Percentiles rank a stretch among this genome's conserved stretches.
phyloP scores from a whole-genome alignment of 768 basidiomycete species.

The Boletus patriciae region DNA sequence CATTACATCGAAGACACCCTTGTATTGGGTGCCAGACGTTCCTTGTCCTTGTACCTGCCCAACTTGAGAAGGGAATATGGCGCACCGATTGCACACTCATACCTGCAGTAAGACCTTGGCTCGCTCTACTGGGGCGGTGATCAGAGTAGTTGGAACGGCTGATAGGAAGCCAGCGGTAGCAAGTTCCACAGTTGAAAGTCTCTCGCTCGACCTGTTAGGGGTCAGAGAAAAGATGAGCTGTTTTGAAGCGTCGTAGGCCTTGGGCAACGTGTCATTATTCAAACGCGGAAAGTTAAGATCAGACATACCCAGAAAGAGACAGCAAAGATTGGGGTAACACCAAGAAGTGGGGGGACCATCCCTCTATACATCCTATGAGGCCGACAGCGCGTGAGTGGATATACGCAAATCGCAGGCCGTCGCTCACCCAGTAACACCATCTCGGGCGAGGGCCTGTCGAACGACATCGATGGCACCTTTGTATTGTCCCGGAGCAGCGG shows the following conservation, averaged over 20 bases:
- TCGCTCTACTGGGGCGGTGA: conserved; percentile 95
- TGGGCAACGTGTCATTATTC: conserved; percentile 10
- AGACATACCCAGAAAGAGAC: conserved; percentile 88
- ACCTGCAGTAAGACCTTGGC: conserved; percentile 96
- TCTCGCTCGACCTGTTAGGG: conserved; percentile 67
- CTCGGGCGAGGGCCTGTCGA: conserved; percentile 83
- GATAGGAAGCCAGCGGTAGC: conserved; percentile 93
- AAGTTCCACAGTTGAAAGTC: conserved; percentile 73
- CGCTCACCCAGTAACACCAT: conserved; percentile 85
- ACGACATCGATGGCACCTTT: conserved; percentile 93
- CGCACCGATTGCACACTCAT: conserved; percentile 12
- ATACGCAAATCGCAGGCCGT: background rate
- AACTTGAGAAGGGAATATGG: conserved; percentile 8
- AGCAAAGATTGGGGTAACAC: conserved; percentile 98
- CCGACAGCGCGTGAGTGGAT: background rate
- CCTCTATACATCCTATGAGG: conserved; percentile 76
- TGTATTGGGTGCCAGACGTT: conserved; percentile 68
- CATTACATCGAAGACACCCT: conserved; percentile 89
- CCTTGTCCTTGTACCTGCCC: conserved; percentile 88
- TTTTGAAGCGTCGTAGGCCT: conserved; percentile 96
- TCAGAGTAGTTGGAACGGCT: conserved; percentile 85
- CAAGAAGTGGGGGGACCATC: conserved; percentile 89
- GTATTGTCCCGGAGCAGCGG: conserved; percentile 85
- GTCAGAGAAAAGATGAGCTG: conserved; percentile 74
- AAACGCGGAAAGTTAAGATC: background rate